Base-by-base conservation (phyloP, 2,329 filamentous ascomycete species). In the Teratosphaeria destructans region DNA sequence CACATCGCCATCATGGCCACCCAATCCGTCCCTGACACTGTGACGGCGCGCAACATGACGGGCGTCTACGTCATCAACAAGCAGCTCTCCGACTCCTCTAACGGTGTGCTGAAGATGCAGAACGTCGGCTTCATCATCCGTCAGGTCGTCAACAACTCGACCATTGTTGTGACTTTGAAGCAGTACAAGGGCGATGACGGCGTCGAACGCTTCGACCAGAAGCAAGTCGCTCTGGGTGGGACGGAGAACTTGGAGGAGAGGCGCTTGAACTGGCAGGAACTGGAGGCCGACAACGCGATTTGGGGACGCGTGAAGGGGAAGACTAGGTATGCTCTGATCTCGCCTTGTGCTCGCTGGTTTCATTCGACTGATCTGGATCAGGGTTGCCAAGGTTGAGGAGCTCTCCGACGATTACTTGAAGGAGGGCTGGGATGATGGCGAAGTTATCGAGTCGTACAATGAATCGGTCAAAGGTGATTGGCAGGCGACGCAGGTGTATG, bases 41-140 rank as follows among this genome's bases (percentile, higher is more conserved):
- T 86, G 77, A 89, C 81, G 56, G 80, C 85, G 67, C 80, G 81
- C 64, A 80, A 90, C 77, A 81, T 92, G 66, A 84, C 75, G 67
- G 89, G 88, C 63, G 82, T 81, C 69, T 92, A 85, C 81, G 72
- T 79, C 60, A 82, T 92, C 89, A 92, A 94, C 81, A 88, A 88
- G 72, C 75, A 77, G 63, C 78, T 91, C 66, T 91, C 88, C 61
- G 85, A 88, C 73, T 76, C 80, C 64, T 77, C 85, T 55, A 88
- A 91, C 61, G 78, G 84, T 1, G 82, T 87, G 63, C 85, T 96
- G 60, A 71, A 80, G 56, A 81, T 93, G 66, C 77, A 80, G 68
- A 74, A 74, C 64, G 68, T 80, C 49, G 71, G 74, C 59, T 73
- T 67, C 64, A 61, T 73, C 19, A 66, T 73, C 29, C 69, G 69